Conservation (phyloP, 2,329 filamentous ascomycete genomes). For the Biscogniauxia mediterranea region DNA sequence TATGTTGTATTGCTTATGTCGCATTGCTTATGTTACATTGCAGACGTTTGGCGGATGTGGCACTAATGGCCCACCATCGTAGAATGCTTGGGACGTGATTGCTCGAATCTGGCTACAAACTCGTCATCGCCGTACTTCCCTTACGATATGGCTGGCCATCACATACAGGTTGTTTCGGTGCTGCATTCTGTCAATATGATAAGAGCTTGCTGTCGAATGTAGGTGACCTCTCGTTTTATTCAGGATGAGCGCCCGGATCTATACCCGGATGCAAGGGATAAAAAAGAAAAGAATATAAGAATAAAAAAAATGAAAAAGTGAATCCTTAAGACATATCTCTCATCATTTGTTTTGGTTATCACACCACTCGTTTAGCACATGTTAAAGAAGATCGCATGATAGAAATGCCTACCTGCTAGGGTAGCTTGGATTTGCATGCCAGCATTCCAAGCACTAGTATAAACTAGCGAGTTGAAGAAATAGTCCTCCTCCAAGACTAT, state of each 20-base stretch:
- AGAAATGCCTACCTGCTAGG: background rate
- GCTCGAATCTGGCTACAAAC: background rate
- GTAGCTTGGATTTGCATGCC: too few species aligned
- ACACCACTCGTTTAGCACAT: background rate
- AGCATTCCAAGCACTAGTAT: background rate
- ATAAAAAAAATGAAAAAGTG: too few species aligned
- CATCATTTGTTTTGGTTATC: background rate
- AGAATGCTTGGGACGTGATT: background rate
- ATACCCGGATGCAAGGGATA: background rate
- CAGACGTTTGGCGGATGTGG: too few species aligned
- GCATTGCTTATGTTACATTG: too few species aligned
- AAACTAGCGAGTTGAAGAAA: background rate
- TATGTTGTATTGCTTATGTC: too few species aligned
- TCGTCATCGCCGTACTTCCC: background rate
- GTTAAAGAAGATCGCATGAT: background rate
- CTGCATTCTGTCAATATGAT: background rate
- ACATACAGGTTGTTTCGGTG: background rate
- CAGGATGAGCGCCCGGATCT: background rate
- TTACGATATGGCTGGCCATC: background rate
- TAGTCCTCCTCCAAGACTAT: background rate
- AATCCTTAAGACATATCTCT: too few species aligned
- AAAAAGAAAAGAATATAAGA: too few species aligned
- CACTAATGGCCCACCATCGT: too few species aligned
- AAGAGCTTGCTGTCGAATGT: background rate
- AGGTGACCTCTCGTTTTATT: background rate